These are phyloP conservation scores for Nannochloropsis oceanica DNA, from an alignment of 108 stramenopile species.

Conservation along the genomic window DNA sequence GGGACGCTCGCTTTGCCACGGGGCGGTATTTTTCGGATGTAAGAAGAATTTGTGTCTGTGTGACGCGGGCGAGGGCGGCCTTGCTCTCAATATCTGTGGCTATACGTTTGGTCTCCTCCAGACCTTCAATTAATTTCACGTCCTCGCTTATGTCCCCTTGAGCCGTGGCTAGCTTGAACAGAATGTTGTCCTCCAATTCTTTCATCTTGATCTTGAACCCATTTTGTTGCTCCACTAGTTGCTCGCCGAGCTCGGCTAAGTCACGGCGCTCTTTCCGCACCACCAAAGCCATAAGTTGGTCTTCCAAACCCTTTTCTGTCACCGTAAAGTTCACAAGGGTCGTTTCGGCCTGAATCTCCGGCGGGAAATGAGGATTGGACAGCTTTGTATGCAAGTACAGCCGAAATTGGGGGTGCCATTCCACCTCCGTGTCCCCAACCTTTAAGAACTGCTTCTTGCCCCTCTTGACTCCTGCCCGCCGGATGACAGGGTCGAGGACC, in stretches of 20 bases:
- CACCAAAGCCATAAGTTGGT: constrained; percentile 56
- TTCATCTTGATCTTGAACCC: constrained; percentile 64
- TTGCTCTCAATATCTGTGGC: constrained; percentile 52
- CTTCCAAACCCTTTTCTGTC: constrained; percentile 53
- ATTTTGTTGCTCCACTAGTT: constrained; percentile 55
- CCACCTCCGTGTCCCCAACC: constrained; percentile 60
- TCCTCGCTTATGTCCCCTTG: constrained; percentile 59
- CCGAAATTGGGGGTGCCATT: constrained; percentile 57
- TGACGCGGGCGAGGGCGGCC: constrained; percentile 41
- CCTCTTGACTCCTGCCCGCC: constrained; percentile 55
- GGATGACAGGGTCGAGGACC: constrained; percentile 56
- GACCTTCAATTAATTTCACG: constrained; percentile 51
- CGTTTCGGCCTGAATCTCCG: constrained; percentile 64
- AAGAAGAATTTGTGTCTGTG: constrained; percentile 40
- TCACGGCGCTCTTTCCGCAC: constrained; percentile 59
- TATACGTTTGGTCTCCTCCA: constrained; percentile 58
- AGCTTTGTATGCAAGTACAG: constrained; percentile 63
- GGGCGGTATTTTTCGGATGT: constrained; percentile 57
- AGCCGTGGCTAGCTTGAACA: constrained; percentile 52
- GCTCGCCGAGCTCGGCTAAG: constrained; percentile 45
- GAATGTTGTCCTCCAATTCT: constrained; percentile 63
- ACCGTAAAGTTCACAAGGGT: constrained; percentile 66
- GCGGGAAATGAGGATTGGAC: constrained; percentile 60
- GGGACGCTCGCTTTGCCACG: constrained; percentile 51
- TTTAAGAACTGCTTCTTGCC: constrained; percentile 50